Conservation (phyloP, 495 filamentous ascomycete species). For the Aspergillus incahuasiensis region DNA sequence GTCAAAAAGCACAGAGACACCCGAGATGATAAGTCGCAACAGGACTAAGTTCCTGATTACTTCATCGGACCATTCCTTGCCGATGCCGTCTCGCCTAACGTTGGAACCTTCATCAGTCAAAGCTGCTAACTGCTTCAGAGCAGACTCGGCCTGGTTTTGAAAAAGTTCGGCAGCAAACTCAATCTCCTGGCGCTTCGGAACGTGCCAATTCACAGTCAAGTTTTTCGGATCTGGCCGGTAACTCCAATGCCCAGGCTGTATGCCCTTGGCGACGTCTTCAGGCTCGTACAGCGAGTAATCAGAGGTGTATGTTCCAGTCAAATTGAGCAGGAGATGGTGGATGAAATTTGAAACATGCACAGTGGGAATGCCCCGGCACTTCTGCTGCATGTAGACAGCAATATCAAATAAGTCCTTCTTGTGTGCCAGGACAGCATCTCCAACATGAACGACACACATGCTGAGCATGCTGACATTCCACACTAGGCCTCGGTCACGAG, state of each 20-base stretch:
- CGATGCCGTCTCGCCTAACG: conserved; percentile 89
- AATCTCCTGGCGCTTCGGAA: conserved; percentile 71
- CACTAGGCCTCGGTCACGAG: conserved; percentile 84
- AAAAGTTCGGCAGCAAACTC: conserved; percentile 86
- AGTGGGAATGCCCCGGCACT: conserved; percentile 86
- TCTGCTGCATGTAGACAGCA: conserved; percentile 91
- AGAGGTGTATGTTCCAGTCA: conserved; percentile 87
- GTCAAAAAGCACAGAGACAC: conserved; percentile 84
- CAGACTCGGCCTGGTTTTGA: conserved; percentile 64
- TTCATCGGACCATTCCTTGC: conserved; percentile 98
- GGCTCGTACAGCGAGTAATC: conserved; percentile 84
- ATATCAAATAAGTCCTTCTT: conserved; percentile 86
- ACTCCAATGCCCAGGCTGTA: conserved; percentile 75
- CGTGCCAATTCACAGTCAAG: conserved; percentile 86
- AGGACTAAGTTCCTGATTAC: conserved; percentile 84
- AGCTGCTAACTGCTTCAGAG: conserved; percentile 63
- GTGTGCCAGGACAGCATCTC: conserved; percentile 80
- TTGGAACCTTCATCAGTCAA: conserved; percentile 75
- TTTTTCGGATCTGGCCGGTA: conserved; percentile 62
- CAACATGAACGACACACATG: conserved; percentile 97
- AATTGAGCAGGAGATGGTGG: conserved; percentile 95
- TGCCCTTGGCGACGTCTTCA: conserved; percentile 48
- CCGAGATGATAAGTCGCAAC: conserved; percentile 78
- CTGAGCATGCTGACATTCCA: conserved; percentile 98
- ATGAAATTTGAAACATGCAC: conserved; percentile 97